Base-by-base conservation (phyloP, 2,329 filamentous ascomycete genomes). In the Incumbomyces delicatus region DNA sequence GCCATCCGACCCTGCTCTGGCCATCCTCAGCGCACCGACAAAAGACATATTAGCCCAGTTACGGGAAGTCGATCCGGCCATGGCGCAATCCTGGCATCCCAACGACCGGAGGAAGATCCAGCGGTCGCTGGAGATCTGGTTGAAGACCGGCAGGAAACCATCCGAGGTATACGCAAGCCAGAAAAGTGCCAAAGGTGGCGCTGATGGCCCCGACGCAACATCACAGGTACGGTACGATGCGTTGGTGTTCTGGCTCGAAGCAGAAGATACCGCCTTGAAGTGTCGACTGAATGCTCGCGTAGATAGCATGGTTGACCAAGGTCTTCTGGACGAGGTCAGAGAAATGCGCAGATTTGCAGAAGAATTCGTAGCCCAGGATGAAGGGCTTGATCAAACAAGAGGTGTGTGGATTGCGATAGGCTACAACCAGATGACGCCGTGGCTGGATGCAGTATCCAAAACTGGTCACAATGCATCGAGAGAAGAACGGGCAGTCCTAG, bases 371-470 rank as follows among this genome's bases (percentile, higher is more conserved):
- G 49, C 52, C 18, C 34, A 48, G n/a, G 60, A 67, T 0, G 58
- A 67, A 1, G 82, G 79, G 0, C 63, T 71, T 1, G 87, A 96
- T 59, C 74, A 79, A 53, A 85, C 78, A 1, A 80, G 81, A 44
- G 94, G 92, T 0, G 94, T 98, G 36, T 98, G 90, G 88, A 85
- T 94, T 44, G 92, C 89, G 1, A 98, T 98, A 51, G 92, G 92
- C 1, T 95, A 88, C 66, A 95, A 94, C 62, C 87, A 98, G 60
- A 84, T 96, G 60, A 76, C 85, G 48, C 73, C 78, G 0, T 95
- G 88, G 58, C 67, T 89, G 18, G 57, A 67, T 1, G 74, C 76
- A 57, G 66, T 53, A 51, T 63, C 48, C 57, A 54, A 44, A 18
- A 56, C 45, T 51, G 57, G 22, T 41, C 16, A 36, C 3, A 18